Percentiles rank a stretch among this genome's conserved stretches.
Conservation (phyloP, 805 yeast genomes). For the Candida loeiensis region DNA sequence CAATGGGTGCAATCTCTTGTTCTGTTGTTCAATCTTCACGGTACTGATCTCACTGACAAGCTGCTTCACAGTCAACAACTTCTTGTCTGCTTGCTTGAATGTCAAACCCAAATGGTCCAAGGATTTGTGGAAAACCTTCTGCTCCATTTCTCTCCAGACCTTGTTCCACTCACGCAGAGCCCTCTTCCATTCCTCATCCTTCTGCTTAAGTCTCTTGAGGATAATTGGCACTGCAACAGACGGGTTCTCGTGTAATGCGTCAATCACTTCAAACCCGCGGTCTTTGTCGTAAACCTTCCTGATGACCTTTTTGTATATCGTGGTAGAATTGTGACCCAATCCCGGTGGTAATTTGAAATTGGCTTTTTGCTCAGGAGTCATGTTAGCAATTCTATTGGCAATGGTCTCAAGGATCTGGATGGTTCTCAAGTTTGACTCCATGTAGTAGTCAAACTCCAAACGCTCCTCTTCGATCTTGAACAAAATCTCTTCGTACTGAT, state of each 20-base stretch:
- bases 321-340: slow-evolving; percentile 83
- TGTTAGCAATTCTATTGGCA: slow-evolving; percentile 87
- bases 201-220: slow-evolving; percentile 87
- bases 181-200: slow-evolving; percentile 98
- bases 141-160: slow-evolving; percentile 98
- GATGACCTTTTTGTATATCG: slow-evolving; percentile 90
- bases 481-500: slow-evolving; percentile 93
- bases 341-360: slow-evolving; percentile 87
- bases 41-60: slow-evolving; percentile 88
- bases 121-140: slow-evolving; percentile 88
- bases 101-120: slow-evolving; percentile 94
- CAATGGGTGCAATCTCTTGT: slow-evolving; percentile 79
- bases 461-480: slow-evolving; percentile 98
- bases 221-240: slow-evolving; percentile 94
- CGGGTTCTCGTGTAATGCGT: slow-evolving; percentile 92
- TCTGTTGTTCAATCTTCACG: slow-evolving; percentile 85
- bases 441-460: slow-evolving; percentile 92
- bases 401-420: slow-evolving; percentile 94
- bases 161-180: slow-evolving; percentile 98
- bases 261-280: slow-evolving; percentile 93
- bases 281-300: slow-evolving; percentile 91
- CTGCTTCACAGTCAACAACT: slow-evolving; percentile 83
- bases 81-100: slow-evolving; percentile 95
- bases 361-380: slow-evolving; percentile 87
- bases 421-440: slow-evolving; percentile 92